These are phyloP conservation scores for Paraphaeosphaeria sporulosa DNA, from an alignment of 2,329 filamentous ascomycete genomes.

Conservation along the genomic window DNA sequence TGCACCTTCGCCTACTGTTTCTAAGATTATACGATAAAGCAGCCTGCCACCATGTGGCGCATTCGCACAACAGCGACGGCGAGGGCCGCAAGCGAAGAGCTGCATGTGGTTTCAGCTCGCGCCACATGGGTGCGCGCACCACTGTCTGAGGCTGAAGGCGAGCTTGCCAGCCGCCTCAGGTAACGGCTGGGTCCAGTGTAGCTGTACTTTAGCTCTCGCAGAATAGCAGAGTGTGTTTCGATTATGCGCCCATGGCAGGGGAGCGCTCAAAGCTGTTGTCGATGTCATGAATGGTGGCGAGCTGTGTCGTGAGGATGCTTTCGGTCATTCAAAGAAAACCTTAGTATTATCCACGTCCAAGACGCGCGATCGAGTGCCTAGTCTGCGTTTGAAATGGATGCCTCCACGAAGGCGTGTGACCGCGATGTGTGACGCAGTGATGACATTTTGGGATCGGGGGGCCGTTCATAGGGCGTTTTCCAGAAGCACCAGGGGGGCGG, in stretches of 20 bases:
- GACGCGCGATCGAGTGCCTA: not conserved
- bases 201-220: not conserved
- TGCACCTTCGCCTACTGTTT: constrained; percentile 1
- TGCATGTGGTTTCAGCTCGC: constrained; percentile 1
- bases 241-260: not conserved
- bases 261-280: not conserved
- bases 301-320: not conserved
- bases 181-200: not conserved
- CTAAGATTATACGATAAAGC: not conserved
- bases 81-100: constrained; percentile 10
- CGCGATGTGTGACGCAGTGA: constrained; percentile 3
- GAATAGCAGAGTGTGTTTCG: not conserved
- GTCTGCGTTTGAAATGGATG: not conserved
- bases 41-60: not conserved
- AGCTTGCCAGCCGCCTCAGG: not conserved
- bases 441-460: not conserved
- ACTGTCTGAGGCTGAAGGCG: not conserved
- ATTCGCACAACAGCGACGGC: not conserved
- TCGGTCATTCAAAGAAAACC: constrained; percentile 5
- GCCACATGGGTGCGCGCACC: not conserved
- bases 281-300: not conserved
- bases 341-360: constrained; percentile 1
- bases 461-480: constrained; percentile 11
- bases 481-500: constrained; percentile 18
- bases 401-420: not conserved